Conservation (phyloP, 106 monocot species). For the Dioscorea dumetorum region DNA sequence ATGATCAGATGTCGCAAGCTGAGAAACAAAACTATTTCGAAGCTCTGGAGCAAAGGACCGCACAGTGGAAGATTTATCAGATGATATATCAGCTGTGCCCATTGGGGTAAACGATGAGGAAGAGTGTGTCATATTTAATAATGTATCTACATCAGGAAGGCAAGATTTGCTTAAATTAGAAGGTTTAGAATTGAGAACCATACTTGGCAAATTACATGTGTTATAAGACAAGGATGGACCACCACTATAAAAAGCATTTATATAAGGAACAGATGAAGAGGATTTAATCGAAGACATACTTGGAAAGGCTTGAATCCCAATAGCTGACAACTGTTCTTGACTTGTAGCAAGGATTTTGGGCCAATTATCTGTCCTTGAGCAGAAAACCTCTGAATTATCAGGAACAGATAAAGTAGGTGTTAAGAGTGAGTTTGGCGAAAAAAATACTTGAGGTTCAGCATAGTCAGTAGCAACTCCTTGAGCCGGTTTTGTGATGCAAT, state of each 20-base stretch:
- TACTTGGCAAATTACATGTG: neutral
- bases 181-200: neutral
- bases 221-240: slow-evolving; percentile 3
- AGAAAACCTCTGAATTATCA: neutral
- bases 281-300: slow-evolving; percentile 3
- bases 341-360: slow-evolving; percentile 1
- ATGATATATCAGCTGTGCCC: neutral
- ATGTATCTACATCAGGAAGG: slow-evolving; percentile 6
- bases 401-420: slow-evolving; percentile 8
- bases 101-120: slow-evolving; percentile 6
- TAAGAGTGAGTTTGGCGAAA: slow-evolving; percentile 1
- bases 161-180: neutral
- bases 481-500: slow-evolving; percentile 3
- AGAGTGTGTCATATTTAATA: slow-evolving; percentile 3
- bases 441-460: slow-evolving; percentile 6
- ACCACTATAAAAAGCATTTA: neutral
- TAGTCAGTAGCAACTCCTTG: neutral
- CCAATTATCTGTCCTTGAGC: neutral
- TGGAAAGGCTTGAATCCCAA: slow-evolving; percentile 4
- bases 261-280: neutral
- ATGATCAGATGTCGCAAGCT: slow-evolving; percentile 4
- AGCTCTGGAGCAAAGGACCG: slow-evolving; percentile 13
- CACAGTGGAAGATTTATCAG: neutral
- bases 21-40: slow-evolving; percentile 2
- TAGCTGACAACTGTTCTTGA: slow-evolving; percentile 5